These are phyloP conservation scores for Talaromyces sp. DNA, from an alignment of 2,329 filamentous ascomycete species.

Conservation along the genomic window DNA sequence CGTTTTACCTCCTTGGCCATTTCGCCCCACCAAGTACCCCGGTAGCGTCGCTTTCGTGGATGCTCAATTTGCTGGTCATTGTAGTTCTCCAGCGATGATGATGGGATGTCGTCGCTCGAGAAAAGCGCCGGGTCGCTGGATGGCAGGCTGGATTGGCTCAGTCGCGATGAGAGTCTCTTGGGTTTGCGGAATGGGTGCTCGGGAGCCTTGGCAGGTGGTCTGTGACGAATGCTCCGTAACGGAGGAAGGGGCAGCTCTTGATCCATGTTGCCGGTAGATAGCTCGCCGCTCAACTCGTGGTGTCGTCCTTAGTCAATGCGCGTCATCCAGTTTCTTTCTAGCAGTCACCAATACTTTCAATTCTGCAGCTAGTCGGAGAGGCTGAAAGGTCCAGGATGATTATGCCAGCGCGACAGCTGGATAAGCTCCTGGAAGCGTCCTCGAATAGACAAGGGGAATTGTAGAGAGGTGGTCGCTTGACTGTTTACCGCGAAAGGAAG, in stretches of 20 bases:
- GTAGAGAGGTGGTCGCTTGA: slow-evolving; percentile 8
- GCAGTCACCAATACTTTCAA: background rate
- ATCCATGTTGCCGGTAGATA: background rate
- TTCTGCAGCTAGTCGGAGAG: background rate
- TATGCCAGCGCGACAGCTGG: slow-evolving; percentile 11
- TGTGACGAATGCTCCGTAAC: slow-evolving; percentile 34
- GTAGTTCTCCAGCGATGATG: slow-evolving; percentile 46
- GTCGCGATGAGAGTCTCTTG: slow-evolving; percentile 23
- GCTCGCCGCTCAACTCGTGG: background rate
- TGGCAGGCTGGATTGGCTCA: slow-evolving; percentile 37
- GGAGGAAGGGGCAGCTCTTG: slow-evolving; percentile 36
- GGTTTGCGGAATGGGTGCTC: slow-evolving; percentile 16
- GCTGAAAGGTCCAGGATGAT: background rate
- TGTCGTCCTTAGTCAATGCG: background rate
- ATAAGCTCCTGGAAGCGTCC: slow-evolving; percentile 8
- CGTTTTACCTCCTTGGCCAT: slow-evolving; percentile 35
- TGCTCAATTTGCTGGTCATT: slow-evolving; percentile 17
- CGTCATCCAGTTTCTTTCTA: background rate
- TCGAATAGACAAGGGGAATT: background rate
- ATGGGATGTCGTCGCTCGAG: slow-evolving; percentile 47
- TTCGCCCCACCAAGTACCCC: slow-evolving; percentile 46
- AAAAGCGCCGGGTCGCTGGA: slow-evolving; percentile 47
- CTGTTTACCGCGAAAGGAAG: slow-evolving; percentile 16
- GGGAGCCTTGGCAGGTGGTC: slow-evolving; percentile 26
- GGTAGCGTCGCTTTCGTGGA: slow-evolving; percentile 37